Percentiles rank a stretch among this genome's conserved stretches.
These are phyloP conservation scores for Coniochaeta pulveracea DNA, from an alignment of 2,329 filamentous ascomycete genomes.

Conservation along the genomic window DNA sequence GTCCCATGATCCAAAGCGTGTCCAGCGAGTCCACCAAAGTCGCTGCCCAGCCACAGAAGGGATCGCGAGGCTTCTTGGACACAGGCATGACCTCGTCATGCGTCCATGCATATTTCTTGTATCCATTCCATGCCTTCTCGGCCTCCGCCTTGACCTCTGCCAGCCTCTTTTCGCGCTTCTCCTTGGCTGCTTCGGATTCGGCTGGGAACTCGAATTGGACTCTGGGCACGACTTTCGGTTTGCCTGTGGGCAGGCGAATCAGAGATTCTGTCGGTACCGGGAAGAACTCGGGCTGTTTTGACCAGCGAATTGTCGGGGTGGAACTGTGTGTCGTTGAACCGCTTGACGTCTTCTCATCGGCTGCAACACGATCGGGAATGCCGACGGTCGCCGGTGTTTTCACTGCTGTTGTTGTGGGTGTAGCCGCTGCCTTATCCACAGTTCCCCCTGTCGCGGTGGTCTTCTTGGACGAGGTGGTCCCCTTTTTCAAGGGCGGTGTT, in stretches of 20 bases:
- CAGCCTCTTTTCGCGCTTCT: conserved; percentile 53
- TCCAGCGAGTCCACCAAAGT: conserved; percentile 76
- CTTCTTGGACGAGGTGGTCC: neutral
- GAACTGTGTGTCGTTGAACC: neutral
- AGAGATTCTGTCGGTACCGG: conserved; percentile 61
- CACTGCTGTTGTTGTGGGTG: no score
- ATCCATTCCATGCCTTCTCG: conserved; percentile 69
- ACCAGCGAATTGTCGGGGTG: conserved; percentile 52
- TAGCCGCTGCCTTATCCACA: no score
- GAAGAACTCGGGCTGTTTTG: conserved; percentile 62
- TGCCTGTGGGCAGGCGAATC: conserved; percentile 63
- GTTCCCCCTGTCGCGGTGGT: neutral
- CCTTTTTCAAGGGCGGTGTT: no score
- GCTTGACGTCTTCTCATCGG: neutral
- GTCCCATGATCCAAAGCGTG: conserved; percentile 77
- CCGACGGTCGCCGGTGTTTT: conserved; percentile 5
- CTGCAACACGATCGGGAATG: conserved; percentile 12
- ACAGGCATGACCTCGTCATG: conserved; percentile 80
- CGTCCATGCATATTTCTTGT: conserved; percentile 68
- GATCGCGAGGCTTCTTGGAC: conserved; percentile 55
- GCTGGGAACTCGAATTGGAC: conserved; percentile 65
- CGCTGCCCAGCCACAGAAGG: conserved; percentile 86
- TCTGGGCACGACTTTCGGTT: conserved; percentile 57
- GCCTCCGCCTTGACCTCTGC: conserved; percentile 62
- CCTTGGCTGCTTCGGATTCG: conserved; percentile 49